phyloP scores from a whole-genome alignment of 805 yeast species.

The Priceomyces castillae region DNA sequence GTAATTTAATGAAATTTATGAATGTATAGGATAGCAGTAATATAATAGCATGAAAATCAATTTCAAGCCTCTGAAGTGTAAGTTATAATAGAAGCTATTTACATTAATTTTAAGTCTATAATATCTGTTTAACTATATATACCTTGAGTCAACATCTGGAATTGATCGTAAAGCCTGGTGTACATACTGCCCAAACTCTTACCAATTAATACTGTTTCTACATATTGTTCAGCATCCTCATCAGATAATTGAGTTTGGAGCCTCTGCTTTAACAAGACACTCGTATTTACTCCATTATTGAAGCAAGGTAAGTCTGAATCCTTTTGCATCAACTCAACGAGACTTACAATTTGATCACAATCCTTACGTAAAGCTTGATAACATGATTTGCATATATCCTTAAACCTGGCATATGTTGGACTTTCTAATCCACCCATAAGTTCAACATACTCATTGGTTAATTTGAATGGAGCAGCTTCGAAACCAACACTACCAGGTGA shows the following conservation, averaged over 20 bases:
- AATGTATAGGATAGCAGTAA: neutral
- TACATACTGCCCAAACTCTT: conserved; percentile 85
- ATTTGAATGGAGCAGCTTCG: conserved; percentile 96
- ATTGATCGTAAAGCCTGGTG: conserved; percentile 92
- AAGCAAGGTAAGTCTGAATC: conserved; percentile 92
- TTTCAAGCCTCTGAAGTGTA: neutral
- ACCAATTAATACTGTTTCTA: conserved; percentile 70
- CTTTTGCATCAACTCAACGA: conserved; percentile 92
- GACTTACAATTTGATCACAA: conserved; percentile 68
- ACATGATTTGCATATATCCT: conserved; percentile 62
- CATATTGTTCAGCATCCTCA: conserved; percentile 69
- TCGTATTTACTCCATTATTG: conserved; percentile 80
- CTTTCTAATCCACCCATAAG: conserved; percentile 77
- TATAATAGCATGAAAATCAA: conserved; percentile 2
- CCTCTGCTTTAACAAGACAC: conserved; percentile 74
- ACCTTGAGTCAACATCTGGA: conserved; percentile 92
- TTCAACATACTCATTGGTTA: conserved; percentile 86
- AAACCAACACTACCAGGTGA: conserved; percentile 97
- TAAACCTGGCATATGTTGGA: conserved; percentile 57
- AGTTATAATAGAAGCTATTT: conserved; percentile 2
- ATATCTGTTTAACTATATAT: conserved; percentile 59
- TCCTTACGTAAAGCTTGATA: conserved; percentile 72
- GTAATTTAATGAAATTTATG: neutral
- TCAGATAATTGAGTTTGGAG: conserved; percentile 76
- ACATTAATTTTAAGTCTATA: neutral